Percentiles rank a stretch among this genome's conserved stretches.
Evolutionary conservation across 306 rosid species (phyloP).

Genomic region (Cicer judaicum): DNA sequence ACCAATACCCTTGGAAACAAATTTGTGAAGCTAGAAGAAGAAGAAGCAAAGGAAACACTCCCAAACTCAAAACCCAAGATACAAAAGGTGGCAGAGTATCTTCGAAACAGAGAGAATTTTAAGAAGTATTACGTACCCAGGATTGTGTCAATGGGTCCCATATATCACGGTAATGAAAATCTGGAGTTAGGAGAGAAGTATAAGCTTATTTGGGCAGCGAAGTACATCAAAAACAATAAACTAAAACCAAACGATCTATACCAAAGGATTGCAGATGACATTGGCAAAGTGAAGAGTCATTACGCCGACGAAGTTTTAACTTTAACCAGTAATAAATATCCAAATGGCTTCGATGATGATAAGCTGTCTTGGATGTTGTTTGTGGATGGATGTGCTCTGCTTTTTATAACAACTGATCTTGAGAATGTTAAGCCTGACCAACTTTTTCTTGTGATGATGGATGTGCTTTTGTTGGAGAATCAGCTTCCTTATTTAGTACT

Average conservation of each 20-base stretch:
- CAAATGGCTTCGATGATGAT: background rate
- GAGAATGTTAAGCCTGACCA: constrained; percentile 6
- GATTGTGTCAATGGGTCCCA: constrained; percentile 29
- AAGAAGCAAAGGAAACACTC: background rate
- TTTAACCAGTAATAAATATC: background rate
- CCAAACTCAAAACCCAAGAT: background rate
- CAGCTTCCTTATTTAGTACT: constrained; percentile 31
- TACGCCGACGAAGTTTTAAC: background rate
- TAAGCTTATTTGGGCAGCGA: constrained; percentile 12
- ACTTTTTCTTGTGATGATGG: constrained; percentile 24
- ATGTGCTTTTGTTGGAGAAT: constrained; percentile 41
- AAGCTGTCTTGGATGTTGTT: background rate
- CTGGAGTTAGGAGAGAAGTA: constrained; percentile 16
- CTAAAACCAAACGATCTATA: background rate
- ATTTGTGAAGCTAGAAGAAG: background rate
- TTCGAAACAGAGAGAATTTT: background rate
- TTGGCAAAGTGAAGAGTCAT: background rate
- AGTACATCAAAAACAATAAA: background rate
- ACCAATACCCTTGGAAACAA: background rate
- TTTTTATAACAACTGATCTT: background rate
- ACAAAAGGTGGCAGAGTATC: constrained; percentile 25
- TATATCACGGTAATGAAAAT: constrained; percentile 1
- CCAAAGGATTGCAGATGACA: background rate
- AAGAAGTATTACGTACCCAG: constrained; percentile 8
- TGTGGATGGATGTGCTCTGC: constrained; percentile 33